phyloP scores from a whole-genome alignment of 2,329 filamentous ascomycete genomes.

The Fusarium fujikuroi region DNA sequence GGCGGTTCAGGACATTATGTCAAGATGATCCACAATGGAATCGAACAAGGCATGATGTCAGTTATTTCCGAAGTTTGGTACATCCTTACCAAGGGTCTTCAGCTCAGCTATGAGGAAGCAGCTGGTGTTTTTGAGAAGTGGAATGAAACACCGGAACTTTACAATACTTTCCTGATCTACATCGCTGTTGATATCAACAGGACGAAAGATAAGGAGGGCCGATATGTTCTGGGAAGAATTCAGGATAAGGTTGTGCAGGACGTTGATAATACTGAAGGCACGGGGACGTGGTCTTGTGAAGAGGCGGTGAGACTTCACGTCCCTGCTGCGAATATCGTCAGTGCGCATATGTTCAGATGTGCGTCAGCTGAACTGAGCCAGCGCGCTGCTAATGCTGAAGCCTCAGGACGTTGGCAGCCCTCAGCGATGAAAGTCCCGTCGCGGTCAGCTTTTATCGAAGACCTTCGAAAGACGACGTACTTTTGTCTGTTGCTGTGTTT shows the following conservation, averaged over 20 bases:
- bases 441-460: not conserved
- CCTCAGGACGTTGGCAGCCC: not conserved
- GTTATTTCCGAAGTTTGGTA: slow-evolving; percentile 3
- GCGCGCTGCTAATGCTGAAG: not conserved
- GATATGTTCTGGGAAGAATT: not conserved
- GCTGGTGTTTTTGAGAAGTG: not conserved
- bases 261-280: not conserved
- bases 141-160: not conserved
- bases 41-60: slow-evolving; percentile 5
- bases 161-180: not conserved
- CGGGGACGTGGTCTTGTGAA: slow-evolving; percentile 2
- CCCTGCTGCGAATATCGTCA: not conserved
- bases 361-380: not conserved
- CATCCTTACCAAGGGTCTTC: not conserved
- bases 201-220: rapidly evolving
- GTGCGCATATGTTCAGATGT: slow-evolving; percentile 1
- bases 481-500: not conserved
- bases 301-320: slow-evolving; percentile 4
- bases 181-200: not conserved
- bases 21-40: not conserved
- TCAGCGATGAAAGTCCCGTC: not conserved
- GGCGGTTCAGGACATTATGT: not conserved
- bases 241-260: not conserved
- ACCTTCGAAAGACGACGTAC: not conserved
- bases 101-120: not conserved